phyloP scores from a whole-genome alignment of 116 monocot genomes.

The Posidonia oceanica region DNA sequence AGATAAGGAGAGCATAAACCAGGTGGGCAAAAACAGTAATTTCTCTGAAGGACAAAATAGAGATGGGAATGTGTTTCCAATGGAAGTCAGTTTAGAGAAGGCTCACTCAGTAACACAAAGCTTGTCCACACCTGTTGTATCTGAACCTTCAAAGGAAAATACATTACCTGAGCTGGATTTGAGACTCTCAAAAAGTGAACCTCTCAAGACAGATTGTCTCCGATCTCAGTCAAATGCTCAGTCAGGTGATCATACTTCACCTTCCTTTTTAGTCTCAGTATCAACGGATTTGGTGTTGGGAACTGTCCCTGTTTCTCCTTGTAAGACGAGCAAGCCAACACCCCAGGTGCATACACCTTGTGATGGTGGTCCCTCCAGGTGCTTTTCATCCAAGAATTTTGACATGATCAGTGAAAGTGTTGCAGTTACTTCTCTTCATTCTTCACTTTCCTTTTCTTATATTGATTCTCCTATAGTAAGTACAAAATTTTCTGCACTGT shows the following conservation, averaged over 20 bases:
- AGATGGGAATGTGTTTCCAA: slow-evolving; percentile 2
- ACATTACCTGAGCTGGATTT: slow-evolving; percentile 2
- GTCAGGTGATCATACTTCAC: slow-evolving; percentile 34
- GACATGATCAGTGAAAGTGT: slow-evolving; percentile 7
- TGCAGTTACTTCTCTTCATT: slow-evolving; percentile 9
- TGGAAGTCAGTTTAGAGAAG: slow-evolving; percentile 3
- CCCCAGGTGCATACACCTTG: background rate
- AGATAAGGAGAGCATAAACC: slow-evolving; percentile 8
- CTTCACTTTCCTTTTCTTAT: slow-evolving; percentile 6
- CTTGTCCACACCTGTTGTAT: slow-evolving; percentile 2
- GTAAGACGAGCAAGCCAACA: slow-evolving; percentile 9
- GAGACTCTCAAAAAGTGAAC: slow-evolving; percentile 10
- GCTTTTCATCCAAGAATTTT: slow-evolving; percentile 6
- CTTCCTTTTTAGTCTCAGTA: slow-evolving; percentile 50
- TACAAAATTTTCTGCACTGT: background rate
- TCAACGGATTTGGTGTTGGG: slow-evolving; percentile 82
- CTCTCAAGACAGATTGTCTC: slow-evolving; percentile 8
- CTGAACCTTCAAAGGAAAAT: slow-evolving; percentile 11
- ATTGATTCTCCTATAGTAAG: slow-evolving; percentile 9
- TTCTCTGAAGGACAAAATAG: slow-evolving; percentile 14
- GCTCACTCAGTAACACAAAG: background rate
- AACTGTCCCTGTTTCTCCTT: slow-evolving; percentile 18
- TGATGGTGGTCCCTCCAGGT: background rate
- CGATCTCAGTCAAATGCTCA: slow-evolving; percentile 10
- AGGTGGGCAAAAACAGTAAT: slow-evolving; percentile 4